Base-by-base conservation (phyloP, 306 rosid genomes). In the Rosa lucieae region DNA sequence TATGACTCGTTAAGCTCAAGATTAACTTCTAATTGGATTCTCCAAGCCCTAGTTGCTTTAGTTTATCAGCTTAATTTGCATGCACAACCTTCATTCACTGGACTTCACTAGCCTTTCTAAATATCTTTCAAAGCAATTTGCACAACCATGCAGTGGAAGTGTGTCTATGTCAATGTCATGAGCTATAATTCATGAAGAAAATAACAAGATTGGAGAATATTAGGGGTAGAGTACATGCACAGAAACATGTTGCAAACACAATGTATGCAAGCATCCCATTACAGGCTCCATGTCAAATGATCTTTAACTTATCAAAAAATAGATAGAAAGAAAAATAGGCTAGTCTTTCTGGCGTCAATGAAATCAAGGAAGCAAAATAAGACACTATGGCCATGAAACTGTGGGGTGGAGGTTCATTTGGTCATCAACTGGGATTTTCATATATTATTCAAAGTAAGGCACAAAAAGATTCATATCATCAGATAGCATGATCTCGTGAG, bases 1-100 rank as follows among this genome's bases (percentile, higher is more conserved):
- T 15, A 71, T 70, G 74, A 46, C n/a, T 46, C 21, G 6, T 70
- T 13, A 29, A 71, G 58, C 59, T 71, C n/a, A 46, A 72, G 61
- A 49, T 13, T 48, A 29, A 48, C 61, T 72, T 71, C 61, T 48
- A 72, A n/a, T 23, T 14, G n/a, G 58, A 62, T 26, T 61, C 13
- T 62, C 42, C 42, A 26, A 62, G 18, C 68, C 15, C 3, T 59
- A 23, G 17, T 10, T 23, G 15, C 67, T 59, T 12, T 23, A 10
- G 67, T 23, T 59, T 59, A 23, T 59, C 35, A 3, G 65, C 65
- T 35, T 58, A 58, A 58, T 23, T 21, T 23, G 29, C 65, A 58
- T 58, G 35, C 14, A 10, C 32, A 58, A 58, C 35, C 35, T 3
- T 48, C 43, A 47, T 26, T 47, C 26, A 46, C 58, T 52, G 32